phyloP scores from a whole-genome alignment of 768 basidiomycete species.

The Grammothele lineata region DNA sequence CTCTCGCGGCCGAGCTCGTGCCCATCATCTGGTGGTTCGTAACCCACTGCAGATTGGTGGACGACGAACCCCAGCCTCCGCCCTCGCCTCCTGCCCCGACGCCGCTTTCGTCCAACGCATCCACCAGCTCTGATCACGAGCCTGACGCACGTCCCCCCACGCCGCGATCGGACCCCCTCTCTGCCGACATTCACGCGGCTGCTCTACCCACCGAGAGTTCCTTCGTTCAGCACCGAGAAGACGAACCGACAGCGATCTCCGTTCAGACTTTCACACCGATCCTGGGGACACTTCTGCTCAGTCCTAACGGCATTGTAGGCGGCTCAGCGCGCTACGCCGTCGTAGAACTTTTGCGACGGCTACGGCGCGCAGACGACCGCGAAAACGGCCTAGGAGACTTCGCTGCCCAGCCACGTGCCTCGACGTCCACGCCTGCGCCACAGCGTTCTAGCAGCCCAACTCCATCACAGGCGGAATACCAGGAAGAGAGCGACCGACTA shows the following conservation, averaged over 20 bases:
- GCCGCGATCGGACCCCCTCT: background rate
- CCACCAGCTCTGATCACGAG: slow-evolving; percentile 1
- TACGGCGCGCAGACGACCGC: slow-evolving; percentile 55
- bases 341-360: slow-evolving; percentile 70
- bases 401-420: background rate
- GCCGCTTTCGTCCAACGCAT: background rate
- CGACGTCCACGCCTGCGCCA: background rate
- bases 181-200: background rate
- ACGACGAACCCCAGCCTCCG: slow-evolving; percentile 17
- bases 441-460: slow-evolving; percentile 2
- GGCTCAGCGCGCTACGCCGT: slow-evolving; percentile 70
- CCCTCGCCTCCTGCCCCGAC: slow-evolving; percentile 10
- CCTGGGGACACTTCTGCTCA: slow-evolving; percentile 83
- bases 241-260: slow-evolving; percentile 45
- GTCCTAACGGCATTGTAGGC: slow-evolving; percentile 68
- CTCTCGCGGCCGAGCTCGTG: slow-evolving; percentile 75
- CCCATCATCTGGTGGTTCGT: slow-evolving; percentile 93
- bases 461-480: slow-evolving; percentile 12
- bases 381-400: slow-evolving; percentile 6
- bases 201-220: background rate
- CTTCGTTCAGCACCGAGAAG: slow-evolving; percentile 37
- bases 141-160: slow-evolving; percentile 1
- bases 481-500: slow-evolving; percentile 30
- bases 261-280: slow-evolving; percentile 90
- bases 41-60: slow-evolving; percentile 33